phyloP scores from a whole-genome alignment of 441 rosid species.

The Viola pubescens region DNA sequence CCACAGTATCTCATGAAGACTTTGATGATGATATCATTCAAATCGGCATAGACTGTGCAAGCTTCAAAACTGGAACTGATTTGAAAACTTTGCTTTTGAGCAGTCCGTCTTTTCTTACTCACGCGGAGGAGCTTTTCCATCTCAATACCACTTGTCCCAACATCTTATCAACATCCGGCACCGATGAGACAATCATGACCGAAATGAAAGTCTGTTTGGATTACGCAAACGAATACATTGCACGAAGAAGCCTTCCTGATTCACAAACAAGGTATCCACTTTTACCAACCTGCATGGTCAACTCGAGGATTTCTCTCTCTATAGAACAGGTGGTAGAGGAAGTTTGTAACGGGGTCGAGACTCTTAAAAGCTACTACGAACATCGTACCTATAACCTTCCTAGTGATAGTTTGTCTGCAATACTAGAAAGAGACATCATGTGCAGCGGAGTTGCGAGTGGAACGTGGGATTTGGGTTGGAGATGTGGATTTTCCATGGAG shows the following conservation, averaged over 20 bases:
- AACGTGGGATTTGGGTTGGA: conserved; percentile 85
- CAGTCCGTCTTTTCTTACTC: conserved; percentile 39
- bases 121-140: conserved; percentile 40
- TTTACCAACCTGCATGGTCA: conserved; percentile 12
- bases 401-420: conserved; percentile 29
- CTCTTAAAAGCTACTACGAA: conserved; percentile 37
- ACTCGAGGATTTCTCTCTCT: conserved; percentile 24
- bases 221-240: conserved; percentile 50
- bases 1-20: conserved; percentile 10
- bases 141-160: conserved; percentile 23
- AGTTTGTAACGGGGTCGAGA: conserved; percentile 39
- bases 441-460: conserved; percentile 45
- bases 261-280: conserved; percentile 23
- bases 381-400: conserved; percentile 19
- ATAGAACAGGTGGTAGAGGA: conserved; percentile 52
- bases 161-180: conserved; percentile 16
- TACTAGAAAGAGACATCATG: conserved; percentile 50
- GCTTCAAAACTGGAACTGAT: conserved; percentile 19
- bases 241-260: conserved; percentile 40
- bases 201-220: conserved; percentile 40
- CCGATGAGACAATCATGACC: conserved; percentile 8
- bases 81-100: conserved; percentile 38
- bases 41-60: conserved; percentile 4
- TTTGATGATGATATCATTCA: conserved; percentile 15
- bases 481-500: conserved; percentile 38